Conservation (phyloP, 352 stramenopile species). For the Phytophthora uliginosa region DNA sequence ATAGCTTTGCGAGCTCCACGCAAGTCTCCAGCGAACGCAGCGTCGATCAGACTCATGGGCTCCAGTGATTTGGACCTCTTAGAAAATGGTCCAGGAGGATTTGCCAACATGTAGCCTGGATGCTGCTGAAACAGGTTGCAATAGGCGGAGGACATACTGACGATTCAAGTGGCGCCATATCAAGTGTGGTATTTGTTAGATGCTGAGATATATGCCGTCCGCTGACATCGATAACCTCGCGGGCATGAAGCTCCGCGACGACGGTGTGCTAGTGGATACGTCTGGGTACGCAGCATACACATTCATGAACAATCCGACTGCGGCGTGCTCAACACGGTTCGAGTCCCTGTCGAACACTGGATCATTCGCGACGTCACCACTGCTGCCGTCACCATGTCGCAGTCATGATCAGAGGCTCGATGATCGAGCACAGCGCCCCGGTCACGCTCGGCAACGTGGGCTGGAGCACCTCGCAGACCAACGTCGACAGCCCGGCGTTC, state of each 20-base stretch:
- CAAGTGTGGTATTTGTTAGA: neutral
- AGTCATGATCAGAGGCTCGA: conserved; percentile 64
- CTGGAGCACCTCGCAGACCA: conserved; percentile 39
- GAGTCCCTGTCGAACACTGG: conserved; percentile 53
- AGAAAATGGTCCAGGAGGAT: neutral
- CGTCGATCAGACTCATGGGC: conserved; percentile 12
- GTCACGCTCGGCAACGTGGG: neutral
- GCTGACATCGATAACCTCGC: conserved; percentile 43
- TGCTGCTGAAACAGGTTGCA: too few species aligned
- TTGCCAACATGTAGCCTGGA: neutral
- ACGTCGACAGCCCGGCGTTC: conserved; percentile 50
- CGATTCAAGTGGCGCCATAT: too few species aligned
- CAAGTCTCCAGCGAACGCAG: conserved; percentile 13
- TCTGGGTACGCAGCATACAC: conserved; percentile 26
- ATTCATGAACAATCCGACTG: conserved; percentile 32
- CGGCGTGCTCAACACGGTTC: conserved; percentile 49
- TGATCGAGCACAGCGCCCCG: conserved; percentile 52
- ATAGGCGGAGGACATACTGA: too few species aligned
- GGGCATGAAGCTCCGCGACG: conserved; percentile 22
- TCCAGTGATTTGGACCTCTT: neutral
- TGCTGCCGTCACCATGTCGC: conserved; percentile 49
- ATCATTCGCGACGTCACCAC: conserved; percentile 39
- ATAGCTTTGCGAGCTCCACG: neutral
- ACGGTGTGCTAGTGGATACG: conserved; percentile 15
- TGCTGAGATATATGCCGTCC: neutral